These are phyloP conservation scores for Suillus tomentosus DNA, from an alignment of 768 basidiomycete genomes.

Conservation along the genomic window DNA sequence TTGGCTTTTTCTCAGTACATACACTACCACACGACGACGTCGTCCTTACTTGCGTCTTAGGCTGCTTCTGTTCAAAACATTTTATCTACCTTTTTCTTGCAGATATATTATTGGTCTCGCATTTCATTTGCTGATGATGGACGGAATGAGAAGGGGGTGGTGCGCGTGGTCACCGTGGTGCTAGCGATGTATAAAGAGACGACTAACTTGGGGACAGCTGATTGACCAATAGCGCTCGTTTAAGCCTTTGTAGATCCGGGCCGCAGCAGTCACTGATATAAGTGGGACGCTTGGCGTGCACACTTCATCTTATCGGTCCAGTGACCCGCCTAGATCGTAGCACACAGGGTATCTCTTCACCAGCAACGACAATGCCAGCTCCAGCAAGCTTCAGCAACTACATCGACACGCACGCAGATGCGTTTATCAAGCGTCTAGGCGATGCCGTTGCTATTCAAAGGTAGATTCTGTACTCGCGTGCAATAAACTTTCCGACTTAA, in stretches of 20 bases:
- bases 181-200: neutral
- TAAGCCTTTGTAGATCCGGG: neutral
- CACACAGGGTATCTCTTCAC: neutral
- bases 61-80: neutral
- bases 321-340: neutral
- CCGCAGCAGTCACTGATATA: neutral
- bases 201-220: neutral
- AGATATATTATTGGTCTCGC: neutral
- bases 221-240: neutral
- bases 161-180: neutral
- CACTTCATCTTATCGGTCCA: neutral
- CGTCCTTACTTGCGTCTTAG: neutral
- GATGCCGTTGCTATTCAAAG: conserved; percentile 86
- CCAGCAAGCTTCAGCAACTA: conserved; percentile 41
- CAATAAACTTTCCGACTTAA: conserved; percentile 9
- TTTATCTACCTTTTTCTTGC: neutral
- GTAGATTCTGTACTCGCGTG: conserved; percentile 33
- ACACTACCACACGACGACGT: conserved; percentile 1
- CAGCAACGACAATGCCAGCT: conserved; percentile 33
- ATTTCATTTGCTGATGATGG: neutral
- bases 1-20: neutral
- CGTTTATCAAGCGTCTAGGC: conserved; percentile 76
- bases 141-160: neutral
- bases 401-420: conserved; percentile 69
- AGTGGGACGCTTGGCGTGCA: neutral